Percentiles rank a stretch among this genome's conserved stretches.
Conservation (phyloP, 2,329 filamentous ascomycete species). For the Fusarium dimerum region DNA sequence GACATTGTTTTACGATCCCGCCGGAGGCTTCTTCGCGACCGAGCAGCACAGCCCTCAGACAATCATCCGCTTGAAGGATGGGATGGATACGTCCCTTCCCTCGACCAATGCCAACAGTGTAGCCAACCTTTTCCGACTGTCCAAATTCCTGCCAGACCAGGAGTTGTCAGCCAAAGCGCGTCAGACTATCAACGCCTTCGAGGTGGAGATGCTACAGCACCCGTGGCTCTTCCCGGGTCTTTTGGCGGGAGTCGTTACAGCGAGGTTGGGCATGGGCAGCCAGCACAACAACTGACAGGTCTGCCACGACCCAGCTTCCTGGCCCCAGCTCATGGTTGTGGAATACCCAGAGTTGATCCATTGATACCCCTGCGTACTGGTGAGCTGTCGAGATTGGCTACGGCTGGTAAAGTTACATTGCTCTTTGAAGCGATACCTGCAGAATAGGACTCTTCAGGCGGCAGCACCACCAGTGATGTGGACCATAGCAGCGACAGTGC, state of each 20-base stretch:
- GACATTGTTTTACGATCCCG: constrained; percentile 72
- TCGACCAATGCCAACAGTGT: constrained; percentile 89
- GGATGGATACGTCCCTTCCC: constrained; percentile 90
- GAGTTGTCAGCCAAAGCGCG: constrained; percentile 65
- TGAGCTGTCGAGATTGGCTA: too few relatives aligned
- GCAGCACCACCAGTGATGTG: too few relatives aligned
- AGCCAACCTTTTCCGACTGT: constrained; percentile 81
- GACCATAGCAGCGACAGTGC: too few relatives aligned
- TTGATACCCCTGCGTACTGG: too few relatives aligned
- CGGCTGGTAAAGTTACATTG: too few relatives aligned
- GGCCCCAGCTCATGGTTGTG: too few relatives aligned
- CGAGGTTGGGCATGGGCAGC: constrained; percentile 63
- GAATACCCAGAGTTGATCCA: too few relatives aligned
- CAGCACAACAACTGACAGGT: too few relatives aligned
- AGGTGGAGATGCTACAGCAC: constrained; percentile 88
- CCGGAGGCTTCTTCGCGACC: constrained; percentile 74
- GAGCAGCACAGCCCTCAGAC: constrained; percentile 62
- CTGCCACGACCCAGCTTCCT: too few relatives aligned
- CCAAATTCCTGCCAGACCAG: constrained; percentile 66
- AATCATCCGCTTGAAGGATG: constrained; percentile 88
- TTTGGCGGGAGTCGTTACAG: constrained; percentile 72
- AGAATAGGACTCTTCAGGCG: too few relatives aligned
- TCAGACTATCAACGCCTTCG: constrained; percentile 80
- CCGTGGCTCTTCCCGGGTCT: constrained; percentile 88
- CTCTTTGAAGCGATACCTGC: too few relatives aligned